A percentile compares a stretch with the other conserved stretches of the same genome.
These are phyloP conservation scores for Spathaspora hagerdaliae DNA, from an alignment of 805 yeast species.

Conservation along the genomic window DNA sequence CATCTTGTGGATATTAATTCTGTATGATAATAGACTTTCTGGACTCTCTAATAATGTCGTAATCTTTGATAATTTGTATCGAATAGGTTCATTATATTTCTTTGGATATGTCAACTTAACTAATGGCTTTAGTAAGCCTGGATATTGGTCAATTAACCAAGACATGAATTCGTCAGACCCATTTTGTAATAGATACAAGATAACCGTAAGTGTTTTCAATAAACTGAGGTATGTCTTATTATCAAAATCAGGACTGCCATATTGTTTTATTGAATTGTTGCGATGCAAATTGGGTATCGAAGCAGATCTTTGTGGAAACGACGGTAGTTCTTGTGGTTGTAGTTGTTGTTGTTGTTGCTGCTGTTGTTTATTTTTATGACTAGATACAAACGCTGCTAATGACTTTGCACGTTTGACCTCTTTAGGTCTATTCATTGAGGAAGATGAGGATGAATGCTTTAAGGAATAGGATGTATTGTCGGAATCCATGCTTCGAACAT, in stretches of 20 bases:
- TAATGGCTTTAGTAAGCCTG: slow-evolving; percentile 14
- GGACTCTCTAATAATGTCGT: slow-evolving; percentile 27
- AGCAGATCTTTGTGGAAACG: slow-evolving; percentile 2
- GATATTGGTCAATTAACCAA: slow-evolving; percentile 32
- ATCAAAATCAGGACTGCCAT: background rate
- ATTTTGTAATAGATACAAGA: slow-evolving; percentile 47
- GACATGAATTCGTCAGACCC: slow-evolving; percentile 49
- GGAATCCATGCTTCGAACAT: background rate
- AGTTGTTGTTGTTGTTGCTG: background rate
- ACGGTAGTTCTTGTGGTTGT: background rate
- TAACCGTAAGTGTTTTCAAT: slow-evolving; percentile 49
- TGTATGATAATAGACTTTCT: slow-evolving; percentile 31
- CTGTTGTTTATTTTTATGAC: background rate
- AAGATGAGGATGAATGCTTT: background rate
- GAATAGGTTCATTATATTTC: slow-evolving; percentile 26
- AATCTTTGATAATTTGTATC: slow-evolving; percentile 33
- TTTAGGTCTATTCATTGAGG: background rate
- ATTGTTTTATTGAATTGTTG: background rate
- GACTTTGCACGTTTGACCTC: background rate
- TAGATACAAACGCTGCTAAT: background rate
- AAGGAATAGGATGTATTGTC: background rate
- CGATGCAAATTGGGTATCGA: background rate
- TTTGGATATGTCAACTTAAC: slow-evolving; percentile 7
- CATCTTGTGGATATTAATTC: slow-evolving; percentile 37
- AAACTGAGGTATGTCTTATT: slow-evolving; percentile 7